phyloP scores from a whole-genome alignment of 2,329 filamentous ascomycete species.

The Penicillium sp. region DNA sequence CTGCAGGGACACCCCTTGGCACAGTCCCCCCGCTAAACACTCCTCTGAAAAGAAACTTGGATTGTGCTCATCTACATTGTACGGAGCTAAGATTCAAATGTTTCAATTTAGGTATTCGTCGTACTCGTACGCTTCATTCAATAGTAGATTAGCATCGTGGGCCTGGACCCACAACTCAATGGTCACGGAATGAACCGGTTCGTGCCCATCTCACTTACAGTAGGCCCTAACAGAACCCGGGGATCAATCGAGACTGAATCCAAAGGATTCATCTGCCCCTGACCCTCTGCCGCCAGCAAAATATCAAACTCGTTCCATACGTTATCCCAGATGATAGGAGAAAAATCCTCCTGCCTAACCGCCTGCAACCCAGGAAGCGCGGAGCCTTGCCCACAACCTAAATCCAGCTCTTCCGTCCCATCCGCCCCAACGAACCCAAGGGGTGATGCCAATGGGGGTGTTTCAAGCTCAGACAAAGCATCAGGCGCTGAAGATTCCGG shows the following conservation, averaged over 20 bases:
- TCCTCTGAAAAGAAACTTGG: no score
- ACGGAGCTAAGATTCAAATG: neutral
- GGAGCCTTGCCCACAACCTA: conserved; percentile 16
- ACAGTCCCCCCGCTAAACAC: neutral
- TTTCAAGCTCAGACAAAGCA: conserved; percentile 10
- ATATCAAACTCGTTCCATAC: conserved; percentile 41
- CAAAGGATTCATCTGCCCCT: conserved; percentile 10
- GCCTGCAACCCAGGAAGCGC: conserved; percentile 9
- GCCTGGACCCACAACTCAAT: neutral
- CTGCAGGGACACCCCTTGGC: neutral
- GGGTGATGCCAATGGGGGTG: neutral
- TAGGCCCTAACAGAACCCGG: conserved; percentile 6
- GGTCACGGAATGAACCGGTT: neutral
- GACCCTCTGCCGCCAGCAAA: conserved; percentile 30
- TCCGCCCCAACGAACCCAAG: conserved; percentile 1
- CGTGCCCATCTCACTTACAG: conserved; percentile 2
- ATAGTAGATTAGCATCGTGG: neutral
- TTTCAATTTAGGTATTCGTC: neutral
- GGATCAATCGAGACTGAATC: conserved; percentile 17
- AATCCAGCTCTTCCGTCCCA: conserved; percentile 1
- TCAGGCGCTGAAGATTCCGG: conserved; percentile 3
- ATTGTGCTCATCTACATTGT: neutral
- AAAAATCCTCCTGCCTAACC: conserved; percentile 2
- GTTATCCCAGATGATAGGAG: conserved; percentile 3
- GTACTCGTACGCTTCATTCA: neutral